Evolutionary conservation across 495 filamentous ascomycete genomes (phyloP), one percentile per base, ranked within the genome.

Genomic region (Cercophora scortea): DNA sequence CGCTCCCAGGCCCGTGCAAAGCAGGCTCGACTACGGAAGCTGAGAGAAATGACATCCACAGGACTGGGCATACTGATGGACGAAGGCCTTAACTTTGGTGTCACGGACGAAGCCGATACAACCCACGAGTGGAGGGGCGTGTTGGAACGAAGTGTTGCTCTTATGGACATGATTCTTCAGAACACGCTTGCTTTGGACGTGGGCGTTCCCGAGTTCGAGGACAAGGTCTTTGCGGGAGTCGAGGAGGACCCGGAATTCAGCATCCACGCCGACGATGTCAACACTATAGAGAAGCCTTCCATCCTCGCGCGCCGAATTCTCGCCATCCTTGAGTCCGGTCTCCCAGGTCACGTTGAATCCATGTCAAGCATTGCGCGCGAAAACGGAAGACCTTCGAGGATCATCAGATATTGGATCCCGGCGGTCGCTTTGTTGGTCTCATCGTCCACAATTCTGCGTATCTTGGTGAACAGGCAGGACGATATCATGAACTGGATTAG

Each of bases 331-430:
- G 71, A 82, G 39, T 63, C 87, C 6, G 63, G 69, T 17, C 48
- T 76, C 12, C 85, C 86, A 7, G 65, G 66, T n/a, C 84, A 95
- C 59, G 61, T 69, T 4, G 46, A 52, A 11, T 64, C 69, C 9
- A 82, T 86, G 15, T 60, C 72, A 17, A 59, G 57, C 3, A 55
- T 82, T 3, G 72, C 83, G 8, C 52, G 58, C 25, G 56, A 80
- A 36, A 79, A 90, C 60, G 93, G 93, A 3, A 84, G 84, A 25
- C 93, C 93, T 0, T 80, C 87, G 1, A 65, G 71, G n/a, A 45
- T 91, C 4, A 75, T 90, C 13, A 83, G 93, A 32, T 96, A 95
- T 67, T 98, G 93, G 93, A 65, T 95, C 4, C 89, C 89, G 4
- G 75, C 79, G 0, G 75, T 77, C 0, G 73, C 74, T 3, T 67